phyloP scores from a whole-genome alignment of 306 rosid species.

The Cucurbita maxima region DNA sequence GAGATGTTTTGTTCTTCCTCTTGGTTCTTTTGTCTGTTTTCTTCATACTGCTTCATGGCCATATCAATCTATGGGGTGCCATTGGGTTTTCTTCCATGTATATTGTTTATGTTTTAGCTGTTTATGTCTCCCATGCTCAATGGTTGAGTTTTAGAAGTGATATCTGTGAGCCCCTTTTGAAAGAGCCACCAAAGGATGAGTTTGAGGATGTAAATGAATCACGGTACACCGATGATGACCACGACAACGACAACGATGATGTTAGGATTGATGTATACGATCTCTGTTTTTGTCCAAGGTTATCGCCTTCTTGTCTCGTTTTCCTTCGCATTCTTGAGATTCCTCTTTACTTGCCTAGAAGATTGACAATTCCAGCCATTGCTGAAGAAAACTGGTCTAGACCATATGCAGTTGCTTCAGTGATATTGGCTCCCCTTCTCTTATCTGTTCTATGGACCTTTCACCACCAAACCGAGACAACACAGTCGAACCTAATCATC shows the following conservation, averaged over 20 bases:
- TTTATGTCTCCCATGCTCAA: constrained; percentile 35
- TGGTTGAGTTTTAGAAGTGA: constrained; percentile 1
- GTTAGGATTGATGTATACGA: neutral
- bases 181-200: neutral
- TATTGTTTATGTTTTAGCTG: constrained; percentile 45
- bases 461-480: constrained; percentile 16
- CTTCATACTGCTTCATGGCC: constrained; percentile 32
- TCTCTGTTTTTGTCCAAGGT: neutral
- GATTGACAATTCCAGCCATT: constrained; percentile 57
- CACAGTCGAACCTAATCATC: constrained; percentile 11
- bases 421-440: constrained; percentile 49
- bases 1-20: constrained; percentile 49
- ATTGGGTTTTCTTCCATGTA: constrained; percentile 41
- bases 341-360: constrained; percentile 69
- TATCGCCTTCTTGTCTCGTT: neutral
- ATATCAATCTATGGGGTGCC: constrained; percentile 46
- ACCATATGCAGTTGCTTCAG: constrained; percentile 53
- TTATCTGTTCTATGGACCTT: constrained; percentile 29
- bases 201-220: constrained; percentile 1
- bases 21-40: constrained; percentile 33
- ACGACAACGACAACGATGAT: neutral
- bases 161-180: constrained; percentile 4
- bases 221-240: too few relatives aligned
- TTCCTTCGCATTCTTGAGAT: constrained; percentile 24
- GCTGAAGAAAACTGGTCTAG: constrained; percentile 64